Base-by-base conservation (phyloP, 2,329 filamentous ascomycete species). In the Colletotrichum gloeosporioides region DNA sequence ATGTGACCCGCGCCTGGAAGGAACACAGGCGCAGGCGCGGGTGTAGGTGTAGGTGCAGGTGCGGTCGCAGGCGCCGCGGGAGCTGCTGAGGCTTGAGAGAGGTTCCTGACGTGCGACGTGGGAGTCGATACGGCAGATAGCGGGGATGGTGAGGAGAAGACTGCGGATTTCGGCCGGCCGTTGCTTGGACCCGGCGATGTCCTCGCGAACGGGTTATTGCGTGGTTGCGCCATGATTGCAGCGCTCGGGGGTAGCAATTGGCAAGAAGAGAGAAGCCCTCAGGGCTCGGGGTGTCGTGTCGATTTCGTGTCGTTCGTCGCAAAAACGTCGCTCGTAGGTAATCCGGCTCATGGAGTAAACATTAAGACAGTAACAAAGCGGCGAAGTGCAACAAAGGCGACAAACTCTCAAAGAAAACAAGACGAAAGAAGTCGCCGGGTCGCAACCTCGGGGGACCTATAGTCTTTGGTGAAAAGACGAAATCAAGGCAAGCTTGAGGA, bases 151-250 rank as follows among this genome's bases (percentile, higher is more conserved):
- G 93, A 90, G 59, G 92, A 88, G 81, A 96, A 91, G 75, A 96
- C 88, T 73, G 92, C 91, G 4, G 96, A 98, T 82, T 95, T 96
- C 12, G 95, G 95, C 79, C 95, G 86, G 78, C 88, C 87, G 70
- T 84, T 83, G 64, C 84, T 86, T 44, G 92, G 89, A 66, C 87
- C 89, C 57, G 94, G 90, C 36, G 95, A 94, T 27, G 93, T 92
- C 82, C 95, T 91, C 76, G 90, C 89, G 83, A 98, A 98, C 18
- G 95, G 94, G 86, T 95, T 96, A 83, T 92, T 94, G 81, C 95
- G 93, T 88, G 93, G 95, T 83, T 93, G 91, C 80, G 93, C 91
- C 84, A 91, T 91, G 84, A 89, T 91, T 80, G 89, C 87, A 29
- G 57, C 10, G 34, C 18, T 36, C 89, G 71, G 86, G 87, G 3